These are phyloP conservation scores for Metschnikowia koreensis DNA, from an alignment of 805 yeast species.

Conservation along the genomic window DNA sequence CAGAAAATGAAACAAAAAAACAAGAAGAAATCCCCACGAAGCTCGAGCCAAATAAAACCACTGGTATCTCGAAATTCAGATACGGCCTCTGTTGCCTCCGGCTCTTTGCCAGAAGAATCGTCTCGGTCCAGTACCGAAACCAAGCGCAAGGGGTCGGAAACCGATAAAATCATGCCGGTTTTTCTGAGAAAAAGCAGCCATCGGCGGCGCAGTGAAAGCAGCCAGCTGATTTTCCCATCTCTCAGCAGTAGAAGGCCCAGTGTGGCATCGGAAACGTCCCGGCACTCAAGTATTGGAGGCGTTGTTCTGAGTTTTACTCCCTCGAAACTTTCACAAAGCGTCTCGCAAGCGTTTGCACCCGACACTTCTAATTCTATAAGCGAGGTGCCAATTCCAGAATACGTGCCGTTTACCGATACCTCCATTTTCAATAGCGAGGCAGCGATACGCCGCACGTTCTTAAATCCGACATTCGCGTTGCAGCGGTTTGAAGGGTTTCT, in stretches of 20 bases:
- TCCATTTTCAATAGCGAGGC: constrained; percentile 25
- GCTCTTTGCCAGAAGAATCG: neutral
- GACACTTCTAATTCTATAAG: neutral
- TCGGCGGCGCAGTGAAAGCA: neutral
- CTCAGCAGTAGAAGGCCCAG: constrained; percentile 5
- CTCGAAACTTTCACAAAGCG: constrained; percentile 38
- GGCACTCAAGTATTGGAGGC: neutral
- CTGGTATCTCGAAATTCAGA: neutral
- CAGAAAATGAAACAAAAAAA: constrained; percentile 28
- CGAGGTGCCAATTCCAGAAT: constrained; percentile 3
- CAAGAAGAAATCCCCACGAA: constrained; percentile 11
- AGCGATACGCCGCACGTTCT: constrained; percentile 21
- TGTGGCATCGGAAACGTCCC: constrained; percentile 3
- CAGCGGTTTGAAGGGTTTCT: constrained; percentile 34
- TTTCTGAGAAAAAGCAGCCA: neutral
- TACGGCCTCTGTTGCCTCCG: neutral
- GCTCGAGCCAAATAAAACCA: neutral
- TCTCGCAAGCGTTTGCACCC: neutral
- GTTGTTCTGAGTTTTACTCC: constrained; percentile 19
- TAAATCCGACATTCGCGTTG: constrained; percentile 29
- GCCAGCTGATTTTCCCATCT: constrained; percentile 2
- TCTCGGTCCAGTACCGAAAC: neutral
- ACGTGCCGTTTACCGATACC: constrained; percentile 10
- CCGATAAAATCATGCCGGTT: neutral
- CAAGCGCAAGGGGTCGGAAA: neutral